phyloP scores from a whole-genome alignment of 306 rosid species.

The Castanea sativa region DNA sequence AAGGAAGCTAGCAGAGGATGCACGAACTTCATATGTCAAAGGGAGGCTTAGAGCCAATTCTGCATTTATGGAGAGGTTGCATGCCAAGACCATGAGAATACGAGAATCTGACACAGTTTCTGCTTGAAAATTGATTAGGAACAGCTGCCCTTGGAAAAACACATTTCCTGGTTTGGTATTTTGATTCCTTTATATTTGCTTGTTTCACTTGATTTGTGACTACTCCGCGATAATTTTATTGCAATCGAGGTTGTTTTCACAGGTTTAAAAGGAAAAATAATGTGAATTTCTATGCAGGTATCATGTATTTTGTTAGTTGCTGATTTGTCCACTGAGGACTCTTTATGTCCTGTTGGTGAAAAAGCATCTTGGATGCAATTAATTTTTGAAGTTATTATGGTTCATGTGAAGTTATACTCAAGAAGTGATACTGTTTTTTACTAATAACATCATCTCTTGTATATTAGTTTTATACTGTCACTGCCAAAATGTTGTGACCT shows the following conservation, averaged over 20 bases:
- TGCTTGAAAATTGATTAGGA: constrained; percentile 36
- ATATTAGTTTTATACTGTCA: not conserved
- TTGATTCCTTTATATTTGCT: constrained; percentile 25
- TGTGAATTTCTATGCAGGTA: not conserved
- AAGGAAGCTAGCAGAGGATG: constrained; percentile 70
- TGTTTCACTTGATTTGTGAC: constrained; percentile 10
- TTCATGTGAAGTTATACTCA: not conserved
- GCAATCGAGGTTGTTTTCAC: not conserved
- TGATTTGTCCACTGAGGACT: constrained; percentile 18
- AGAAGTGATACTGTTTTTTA: not conserved
- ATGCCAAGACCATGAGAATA: constrained; percentile 48
- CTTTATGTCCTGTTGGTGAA: not conserved
- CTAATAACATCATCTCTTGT: not conserved
- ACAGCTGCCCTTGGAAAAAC: not conserved
- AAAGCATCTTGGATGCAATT: constrained; percentile 6
- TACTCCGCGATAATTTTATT: constrained; percentile 18
- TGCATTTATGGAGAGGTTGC: constrained; percentile 79
- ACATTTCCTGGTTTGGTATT: constrained; percentile 16
- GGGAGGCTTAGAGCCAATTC: constrained; percentile 73
- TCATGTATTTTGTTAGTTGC: constrained; percentile 15
- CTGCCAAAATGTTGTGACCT: not conserved
- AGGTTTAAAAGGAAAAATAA: constrained; percentile 10
- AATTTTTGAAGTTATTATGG: not conserved
- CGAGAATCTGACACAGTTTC: constrained; percentile 40
- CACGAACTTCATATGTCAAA: constrained; percentile 72